phyloP scores from a whole-genome alignment of 2,329 filamentous ascomycete species.

The Diaporthe ilicicola region DNA sequence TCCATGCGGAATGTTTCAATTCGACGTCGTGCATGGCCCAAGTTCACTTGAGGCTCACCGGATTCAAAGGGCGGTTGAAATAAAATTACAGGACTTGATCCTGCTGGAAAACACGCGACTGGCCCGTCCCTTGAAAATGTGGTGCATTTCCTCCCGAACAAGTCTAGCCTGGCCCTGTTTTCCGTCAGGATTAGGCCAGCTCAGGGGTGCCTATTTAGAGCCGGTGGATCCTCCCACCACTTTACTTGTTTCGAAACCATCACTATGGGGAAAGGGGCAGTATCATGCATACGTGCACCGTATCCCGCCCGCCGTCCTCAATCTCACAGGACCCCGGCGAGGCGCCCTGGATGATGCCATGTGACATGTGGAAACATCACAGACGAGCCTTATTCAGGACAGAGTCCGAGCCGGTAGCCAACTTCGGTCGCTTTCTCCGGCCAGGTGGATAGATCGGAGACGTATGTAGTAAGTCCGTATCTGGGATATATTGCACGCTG shows the following conservation, averaged over 20 bases:
- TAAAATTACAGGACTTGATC: background rate
- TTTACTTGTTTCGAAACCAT: conserved; percentile 31
- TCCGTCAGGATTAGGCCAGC: background rate
- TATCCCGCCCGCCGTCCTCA: background rate
- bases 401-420: conserved; percentile 3
- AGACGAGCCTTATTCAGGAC: background rate
- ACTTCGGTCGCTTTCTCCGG: conserved; percentile 4
- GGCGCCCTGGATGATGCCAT: conserved; percentile 24
- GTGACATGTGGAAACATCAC: background rate
- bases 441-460: conserved; percentile 9
- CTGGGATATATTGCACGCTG: conserved; percentile 22
- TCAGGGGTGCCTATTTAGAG: conserved; percentile 6
- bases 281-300: background rate
- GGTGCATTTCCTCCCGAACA: background rate
- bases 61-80: background rate
- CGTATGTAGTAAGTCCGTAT: conserved; percentile 6
- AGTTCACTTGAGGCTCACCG: background rate
- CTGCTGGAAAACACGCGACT: conserved; percentile 10
- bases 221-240: conserved; percentile 10
- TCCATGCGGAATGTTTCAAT: background rate
- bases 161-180: conserved; percentile 16
- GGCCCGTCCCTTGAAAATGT: conserved; percentile 2
- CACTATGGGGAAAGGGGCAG: conserved; percentile 14
- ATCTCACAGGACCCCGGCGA: conserved; percentile 11
- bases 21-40: background rate